Conservation (phyloP, 345 rosid species). For the Sisymbrium altissimum region DNA sequence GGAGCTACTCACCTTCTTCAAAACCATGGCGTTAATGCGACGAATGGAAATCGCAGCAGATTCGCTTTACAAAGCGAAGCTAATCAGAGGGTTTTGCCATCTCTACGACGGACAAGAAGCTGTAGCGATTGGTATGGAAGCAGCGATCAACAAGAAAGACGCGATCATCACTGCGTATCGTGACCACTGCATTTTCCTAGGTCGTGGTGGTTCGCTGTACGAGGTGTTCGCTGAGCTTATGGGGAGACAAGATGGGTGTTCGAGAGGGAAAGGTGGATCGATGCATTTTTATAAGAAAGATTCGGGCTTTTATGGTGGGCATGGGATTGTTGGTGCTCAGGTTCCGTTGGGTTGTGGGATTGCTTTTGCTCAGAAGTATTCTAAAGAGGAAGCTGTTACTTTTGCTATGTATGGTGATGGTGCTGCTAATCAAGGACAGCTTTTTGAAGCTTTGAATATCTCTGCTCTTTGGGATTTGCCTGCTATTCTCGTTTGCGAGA, state of each 20-base stretch:
- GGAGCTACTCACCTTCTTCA: constrained; percentile 81
- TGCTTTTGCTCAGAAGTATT: constrained; percentile 95
- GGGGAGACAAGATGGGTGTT: constrained; percentile 89
- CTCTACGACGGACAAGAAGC: constrained; percentile 99
- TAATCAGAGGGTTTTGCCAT: constrained; percentile 95
- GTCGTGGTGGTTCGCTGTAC: constrained; percentile 76
- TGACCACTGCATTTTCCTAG: constrained; percentile 80
- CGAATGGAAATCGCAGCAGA: constrained; percentile 97
- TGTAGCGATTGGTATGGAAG: constrained; percentile 93
- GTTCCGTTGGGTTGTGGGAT: constrained; percentile 91
- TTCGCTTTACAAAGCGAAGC: constrained; percentile 97
- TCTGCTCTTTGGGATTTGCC: constrained; percentile 98
- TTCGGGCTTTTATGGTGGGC: constrained; percentile 78
- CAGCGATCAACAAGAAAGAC: constrained; percentile 83
- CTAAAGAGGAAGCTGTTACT: constrained; percentile 76
- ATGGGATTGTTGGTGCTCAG: constrained; percentile 98
- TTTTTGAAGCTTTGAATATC: constrained; percentile 90
- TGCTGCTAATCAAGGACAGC: constrained; percentile 97
- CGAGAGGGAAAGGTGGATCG: constrained; percentile 91
- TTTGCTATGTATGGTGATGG: constrained; percentile 93
- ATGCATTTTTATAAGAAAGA: constrained; percentile 98
- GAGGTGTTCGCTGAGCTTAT: constrained; percentile 85
- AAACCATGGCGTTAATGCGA: constrained; percentile 85
- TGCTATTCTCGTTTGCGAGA: constrained; percentile 87
- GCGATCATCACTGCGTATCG: constrained; percentile 86